A percentile compares a stretch with the other conserved stretches of the same genome.
phyloP scores from a whole-genome alignment of 2,329 filamentous ascomycete genomes.

The Trichoderma guizhouense region DNA sequence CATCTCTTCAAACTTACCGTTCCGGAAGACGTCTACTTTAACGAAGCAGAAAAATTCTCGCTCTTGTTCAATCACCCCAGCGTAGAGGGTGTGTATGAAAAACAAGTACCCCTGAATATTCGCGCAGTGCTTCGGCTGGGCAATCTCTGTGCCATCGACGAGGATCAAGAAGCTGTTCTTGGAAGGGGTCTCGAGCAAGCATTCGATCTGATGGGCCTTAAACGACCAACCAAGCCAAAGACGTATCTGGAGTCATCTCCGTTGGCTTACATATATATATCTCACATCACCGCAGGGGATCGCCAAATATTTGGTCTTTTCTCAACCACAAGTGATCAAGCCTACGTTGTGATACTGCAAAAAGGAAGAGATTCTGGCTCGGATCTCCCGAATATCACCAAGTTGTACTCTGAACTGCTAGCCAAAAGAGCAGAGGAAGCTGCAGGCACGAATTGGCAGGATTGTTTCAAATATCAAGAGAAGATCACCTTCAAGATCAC shows the following conservation, averaged over 20 bases:
- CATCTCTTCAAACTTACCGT: constrained; percentile 94
- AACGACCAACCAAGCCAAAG: constrained; percentile 59
- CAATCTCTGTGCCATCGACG: constrained; percentile 89
- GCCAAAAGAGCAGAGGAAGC: constrained; percentile 62
- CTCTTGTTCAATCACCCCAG: constrained; percentile 86
- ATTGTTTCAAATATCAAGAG: constrained; percentile 82
- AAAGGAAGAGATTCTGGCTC: constrained; percentile 72
- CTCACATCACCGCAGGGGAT: constrained; percentile 87
- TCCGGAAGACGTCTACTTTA: constrained; percentile 81
- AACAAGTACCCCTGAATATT: constrained; percentile 80
- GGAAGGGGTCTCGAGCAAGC: constrained; percentile 91
- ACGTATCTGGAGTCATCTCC: constrained; percentile 72
- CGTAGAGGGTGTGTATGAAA: constrained; percentile 97
- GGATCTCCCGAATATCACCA: constrained; percentile 85
- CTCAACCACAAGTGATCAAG: constrained; percentile 75
- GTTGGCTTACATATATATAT: constrained; percentile 84
- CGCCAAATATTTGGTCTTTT: constrained; percentile 92
- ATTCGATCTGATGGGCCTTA: constrained; percentile 78
- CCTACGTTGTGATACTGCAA: constrained; percentile 85
- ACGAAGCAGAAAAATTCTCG: constrained; percentile 77
- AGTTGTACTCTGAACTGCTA: constrained; percentile 78
- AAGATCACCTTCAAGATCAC: constrained; percentile 80
- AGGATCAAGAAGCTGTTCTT: constrained; percentile 82
- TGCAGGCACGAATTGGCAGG: constrained; percentile 69
- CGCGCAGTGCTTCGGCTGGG: constrained; percentile 86